These are phyloP conservation scores for Dactylis glomerata DNA, from an alignment of 176 grass and related monocot species.

Conservation along the genomic window DNA sequence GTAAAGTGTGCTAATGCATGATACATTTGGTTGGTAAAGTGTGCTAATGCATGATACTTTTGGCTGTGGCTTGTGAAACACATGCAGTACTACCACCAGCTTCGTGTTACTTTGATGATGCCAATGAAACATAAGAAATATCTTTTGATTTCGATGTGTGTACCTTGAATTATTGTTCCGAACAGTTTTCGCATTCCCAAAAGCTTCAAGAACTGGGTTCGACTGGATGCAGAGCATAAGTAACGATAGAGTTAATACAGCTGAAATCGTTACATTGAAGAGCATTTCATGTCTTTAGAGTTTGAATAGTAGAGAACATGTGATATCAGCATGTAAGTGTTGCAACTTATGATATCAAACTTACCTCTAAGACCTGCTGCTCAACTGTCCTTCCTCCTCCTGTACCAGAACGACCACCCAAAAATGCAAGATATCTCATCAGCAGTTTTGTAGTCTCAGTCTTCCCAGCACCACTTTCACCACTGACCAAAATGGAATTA, in stretches of 20 bases:
- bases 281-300: slow-evolving; percentile 1
- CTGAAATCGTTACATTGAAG: slow-evolving; percentile 13
- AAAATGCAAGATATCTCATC: slow-evolving; percentile 94
- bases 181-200: slow-evolving; percentile 99
- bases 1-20: slow-evolving; percentile 9
- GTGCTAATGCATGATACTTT: background rate
- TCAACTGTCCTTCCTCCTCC: slow-evolving; percentile 91
- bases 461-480: slow-evolving; percentile 99
- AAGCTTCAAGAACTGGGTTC: slow-evolving; percentile 99
- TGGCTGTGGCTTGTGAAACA: slow-evolving; percentile 2
- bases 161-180: slow-evolving; percentile 99
- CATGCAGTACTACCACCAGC: background rate
- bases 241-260: background rate
- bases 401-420: slow-evolving; percentile 77
- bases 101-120: slow-evolving; percentile 18
- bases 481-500: slow-evolving; percentile 97
- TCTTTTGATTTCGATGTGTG: slow-evolving; percentile 12
- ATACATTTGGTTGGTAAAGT: slow-evolving; percentile 22
- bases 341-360: slow-evolving; percentile 4
- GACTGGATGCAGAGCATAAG: slow-evolving; percentile 57
- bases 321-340: slow-evolving; percentile 18
- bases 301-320: background rate
- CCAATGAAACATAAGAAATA: slow-evolving; percentile 20
- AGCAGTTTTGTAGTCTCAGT: slow-evolving; percentile 94
- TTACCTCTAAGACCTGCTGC: slow-evolving; percentile 97